Conservation (phyloP, 768 basidiomycete species). For the Kwoniella dendrophila region DNA sequence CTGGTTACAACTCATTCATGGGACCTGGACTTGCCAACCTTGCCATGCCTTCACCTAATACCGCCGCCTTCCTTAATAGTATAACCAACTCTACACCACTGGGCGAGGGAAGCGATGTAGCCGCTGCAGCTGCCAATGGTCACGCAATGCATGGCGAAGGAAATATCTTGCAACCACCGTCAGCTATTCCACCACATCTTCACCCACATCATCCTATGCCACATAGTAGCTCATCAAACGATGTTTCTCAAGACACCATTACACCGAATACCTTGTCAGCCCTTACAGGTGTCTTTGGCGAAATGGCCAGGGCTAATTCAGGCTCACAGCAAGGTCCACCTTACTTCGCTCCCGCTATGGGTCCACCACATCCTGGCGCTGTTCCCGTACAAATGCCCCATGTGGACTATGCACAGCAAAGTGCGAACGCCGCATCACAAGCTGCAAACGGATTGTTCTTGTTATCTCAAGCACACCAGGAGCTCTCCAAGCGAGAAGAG, state of each 20-base stretch:
- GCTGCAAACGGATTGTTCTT: conserved; percentile 93
- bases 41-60: conserved; percentile 82
- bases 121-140: conserved; percentile 11
- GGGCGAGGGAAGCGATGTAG: conserved; percentile 33
- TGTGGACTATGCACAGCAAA: conserved; percentile 57
- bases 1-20: conserved; percentile 42
- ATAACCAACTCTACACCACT: conserved; percentile 67
- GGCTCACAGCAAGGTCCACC: conserved; percentile 24
- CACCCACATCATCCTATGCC: conserved; percentile 38
- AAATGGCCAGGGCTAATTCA: conserved; percentile 48
- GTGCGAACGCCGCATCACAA: conserved; percentile 64
- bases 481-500: conserved; percentile 92
- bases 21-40: conserved; percentile 65
- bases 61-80: conserved; percentile 88
- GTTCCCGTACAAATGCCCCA: conserved; percentile 29
- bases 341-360: conserved; percentile 16
- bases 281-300: conserved; percentile 75
- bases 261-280: conserved; percentile 75
- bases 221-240: conserved; percentile 30
- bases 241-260: conserved; percentile 55
- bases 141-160: not conserved
- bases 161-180: conserved; percentile 28
- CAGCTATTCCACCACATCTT: conserved; percentile 44
- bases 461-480: conserved; percentile 91
- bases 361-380: conserved; percentile 23